A percentile compares a stretch with the other conserved stretches of the same genome.
These are phyloP conservation scores for Curvularia verruculosa DNA, from an alignment of 2,329 filamentous ascomycete genomes.

Conservation along the genomic window DNA sequence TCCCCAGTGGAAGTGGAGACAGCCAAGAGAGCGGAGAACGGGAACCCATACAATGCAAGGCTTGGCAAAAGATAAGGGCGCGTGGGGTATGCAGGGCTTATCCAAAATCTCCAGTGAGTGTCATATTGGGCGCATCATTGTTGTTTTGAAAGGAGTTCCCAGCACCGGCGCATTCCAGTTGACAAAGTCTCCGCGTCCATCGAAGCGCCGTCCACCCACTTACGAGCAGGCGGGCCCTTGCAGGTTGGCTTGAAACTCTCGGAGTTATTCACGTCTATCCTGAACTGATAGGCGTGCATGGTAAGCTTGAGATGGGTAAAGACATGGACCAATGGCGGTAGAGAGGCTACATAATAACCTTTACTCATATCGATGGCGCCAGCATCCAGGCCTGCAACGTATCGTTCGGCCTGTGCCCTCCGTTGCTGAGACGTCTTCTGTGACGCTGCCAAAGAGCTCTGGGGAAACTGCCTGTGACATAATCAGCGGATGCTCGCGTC, in stretches of 20 bases:
- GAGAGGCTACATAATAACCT: slow-evolving; percentile 25
- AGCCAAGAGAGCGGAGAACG: slow-evolving; percentile 30
- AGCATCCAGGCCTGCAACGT: slow-evolving; percentile 26
- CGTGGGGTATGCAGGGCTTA: slow-evolving; percentile 18
- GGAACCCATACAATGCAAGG: slow-evolving; percentile 25
- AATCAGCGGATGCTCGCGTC: slow-evolving; percentile 14
- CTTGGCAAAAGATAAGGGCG: slow-evolving; percentile 42
- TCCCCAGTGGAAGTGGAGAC: slow-evolving; percentile 22
- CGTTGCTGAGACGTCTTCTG: slow-evolving; percentile 28
- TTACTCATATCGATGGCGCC: slow-evolving; percentile 23
- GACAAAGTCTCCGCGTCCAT: slow-evolving; percentile 45
- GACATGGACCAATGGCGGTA: slow-evolving; percentile 42
- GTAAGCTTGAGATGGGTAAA: slow-evolving; percentile 46
- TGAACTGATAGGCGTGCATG: slow-evolving; percentile 43
- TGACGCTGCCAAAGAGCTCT: slow-evolving; percentile 26
- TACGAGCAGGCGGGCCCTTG: slow-evolving; percentile 28
- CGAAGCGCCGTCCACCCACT: slow-evolving; percentile 39
- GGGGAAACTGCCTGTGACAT: slow-evolving; percentile 42
- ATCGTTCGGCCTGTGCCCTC: slow-evolving; percentile 31
- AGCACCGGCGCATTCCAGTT: slow-evolving; percentile 48
- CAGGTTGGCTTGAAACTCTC: slow-evolving; percentile 16
- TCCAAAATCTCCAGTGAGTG: not conserved
- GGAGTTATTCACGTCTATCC: slow-evolving; percentile 20
- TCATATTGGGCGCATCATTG: not conserved
- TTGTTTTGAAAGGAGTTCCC: slow-evolving; percentile 30